phyloP scores from a whole-genome alignment of 106 monocot species.

The Dendrobium officinale region DNA sequence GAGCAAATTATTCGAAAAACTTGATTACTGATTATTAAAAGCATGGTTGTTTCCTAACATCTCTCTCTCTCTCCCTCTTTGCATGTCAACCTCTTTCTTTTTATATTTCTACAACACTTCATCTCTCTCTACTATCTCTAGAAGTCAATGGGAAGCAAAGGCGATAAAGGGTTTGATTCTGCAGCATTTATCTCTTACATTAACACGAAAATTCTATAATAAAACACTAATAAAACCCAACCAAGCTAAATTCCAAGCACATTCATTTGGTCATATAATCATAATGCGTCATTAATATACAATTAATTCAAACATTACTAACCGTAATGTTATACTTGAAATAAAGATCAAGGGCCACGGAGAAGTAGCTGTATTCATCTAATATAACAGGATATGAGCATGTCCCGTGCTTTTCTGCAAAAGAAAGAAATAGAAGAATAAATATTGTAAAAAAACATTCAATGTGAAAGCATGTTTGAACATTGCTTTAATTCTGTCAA shows the following conservation, averaged over 20 bases:
- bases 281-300: neutral
- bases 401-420: slow-evolving; percentile 76
- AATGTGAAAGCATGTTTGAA: neutral
- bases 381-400: slow-evolving; percentile 69
- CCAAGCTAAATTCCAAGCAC: neutral
- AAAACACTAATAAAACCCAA: neutral
- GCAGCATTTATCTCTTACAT: no score
- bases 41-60: no score
- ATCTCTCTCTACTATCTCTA: no score
- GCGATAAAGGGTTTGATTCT: no score
- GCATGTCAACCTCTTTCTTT: no score
- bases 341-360: slow-evolving; percentile 67
- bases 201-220: neutral
- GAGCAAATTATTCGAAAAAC: neutral
- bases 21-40: neutral
- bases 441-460: neutral
- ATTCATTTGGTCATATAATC: neutral
- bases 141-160: no score
- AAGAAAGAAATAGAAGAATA: slow-evolving; percentile 5
- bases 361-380: slow-evolving; percentile 83
- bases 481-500: neutral
- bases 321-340: slow-evolving; percentile 93
- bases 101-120: no score
- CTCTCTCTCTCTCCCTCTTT: no score
- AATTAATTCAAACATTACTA: slow-evolving; percentile 8